phyloP scores from a whole-genome alignment of 2,329 filamentous ascomycete genomes.

The Cercospora sp. region DNA sequence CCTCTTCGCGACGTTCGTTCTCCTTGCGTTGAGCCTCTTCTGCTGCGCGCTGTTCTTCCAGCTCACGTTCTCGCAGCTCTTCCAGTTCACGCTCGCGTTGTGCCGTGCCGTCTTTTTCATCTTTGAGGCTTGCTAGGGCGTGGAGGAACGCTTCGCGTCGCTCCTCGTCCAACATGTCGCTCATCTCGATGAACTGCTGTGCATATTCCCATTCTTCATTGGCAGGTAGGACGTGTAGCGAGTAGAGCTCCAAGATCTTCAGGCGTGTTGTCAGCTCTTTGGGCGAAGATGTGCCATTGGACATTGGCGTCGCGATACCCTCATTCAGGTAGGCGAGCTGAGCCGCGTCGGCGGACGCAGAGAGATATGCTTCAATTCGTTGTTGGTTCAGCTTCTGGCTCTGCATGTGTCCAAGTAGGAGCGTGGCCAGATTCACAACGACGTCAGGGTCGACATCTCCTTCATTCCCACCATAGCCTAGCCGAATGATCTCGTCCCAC shows the following conservation, averaged over 20 bases:
- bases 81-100: conserved; percentile 62
- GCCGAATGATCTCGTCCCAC: conserved; percentile 90
- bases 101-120: conserved; percentile 76
- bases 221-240: conserved; percentile 86
- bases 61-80: conserved; percentile 55
- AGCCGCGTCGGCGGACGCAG: conserved; percentile 55
- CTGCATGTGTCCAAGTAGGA: conserved; percentile 85
- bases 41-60: conserved; percentile 41
- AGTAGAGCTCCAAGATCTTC: conserved; percentile 93
- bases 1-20: conserved; percentile 38
- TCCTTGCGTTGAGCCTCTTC: conserved; percentile 30
- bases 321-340: conserved; percentile 67
- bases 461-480: conserved; percentile 85
- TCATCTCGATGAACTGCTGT: conserved; percentile 82
- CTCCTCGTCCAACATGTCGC: conserved; percentile 87
- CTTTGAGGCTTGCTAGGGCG: conserved; percentile 77
- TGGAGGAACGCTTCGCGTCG: conserved; percentile 84
- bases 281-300: conserved; percentile 42
- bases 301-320: conserved; percentile 59
- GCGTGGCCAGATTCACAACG: conserved; percentile 85
- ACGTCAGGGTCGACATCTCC: conserved; percentile 93
- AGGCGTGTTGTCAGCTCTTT: conserved; percentile 61
- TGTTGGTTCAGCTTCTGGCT: conserved; percentile 82
- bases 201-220: conserved; percentile 98
- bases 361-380: conserved; percentile 84